Evolutionary conservation across 2,329 filamentous ascomycete genomes (phyloP).

Genomic region (Aspergillus hortae): DNA sequence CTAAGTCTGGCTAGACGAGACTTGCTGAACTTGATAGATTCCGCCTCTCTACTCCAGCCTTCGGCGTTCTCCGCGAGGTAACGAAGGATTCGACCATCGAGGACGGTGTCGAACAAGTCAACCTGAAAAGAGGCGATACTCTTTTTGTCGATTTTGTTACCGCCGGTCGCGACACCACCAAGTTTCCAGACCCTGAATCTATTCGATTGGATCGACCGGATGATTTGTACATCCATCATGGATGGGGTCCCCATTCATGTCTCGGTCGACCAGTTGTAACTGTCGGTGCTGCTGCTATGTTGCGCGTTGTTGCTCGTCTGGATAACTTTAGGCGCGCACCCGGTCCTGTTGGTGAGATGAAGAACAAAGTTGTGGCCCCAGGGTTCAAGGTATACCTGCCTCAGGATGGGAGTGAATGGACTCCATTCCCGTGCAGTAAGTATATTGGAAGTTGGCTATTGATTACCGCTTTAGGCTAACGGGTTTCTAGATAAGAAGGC

Average conservation of each 20-base stretch:
- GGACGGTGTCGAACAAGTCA: neutral
- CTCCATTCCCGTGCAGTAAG: slow-evolving; percentile 8
- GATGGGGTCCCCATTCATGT: slow-evolving; percentile 5
- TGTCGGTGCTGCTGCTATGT: slow-evolving; percentile 2
- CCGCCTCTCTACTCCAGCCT: slow-evolving; percentile 10
- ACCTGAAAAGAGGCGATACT: neutral
- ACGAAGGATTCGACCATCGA: neutral
- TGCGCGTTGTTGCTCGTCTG: neutral
- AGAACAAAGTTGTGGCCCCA: neutral
- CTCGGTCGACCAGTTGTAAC: slow-evolving; percentile 4
- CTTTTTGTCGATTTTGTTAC: slow-evolving; percentile 6
- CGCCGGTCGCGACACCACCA: slow-evolving; percentile 2
- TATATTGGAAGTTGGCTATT: neutral
- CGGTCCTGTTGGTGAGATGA: slow-evolving; percentile 2
- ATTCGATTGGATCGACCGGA: slow-evolving; percentile 5
- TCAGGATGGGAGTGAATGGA: slow-evolving; percentile 5
- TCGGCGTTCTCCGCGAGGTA: slow-evolving; percentile 9
- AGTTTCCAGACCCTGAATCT: slow-evolving; percentile 1
- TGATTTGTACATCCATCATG: slow-evolving; percentile 5
- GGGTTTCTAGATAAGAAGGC: slow-evolving; percentile 6
- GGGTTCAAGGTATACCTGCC: slow-evolving; percentile 5
- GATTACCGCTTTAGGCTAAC: neutral
- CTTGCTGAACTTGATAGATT: slow-evolving; percentile 2
- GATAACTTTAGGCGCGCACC: neutral
- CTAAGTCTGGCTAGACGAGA: too few species aligned